Conservation (phyloP, 768 basidiomycete genomes). For the Amanita phalloides region DNA sequence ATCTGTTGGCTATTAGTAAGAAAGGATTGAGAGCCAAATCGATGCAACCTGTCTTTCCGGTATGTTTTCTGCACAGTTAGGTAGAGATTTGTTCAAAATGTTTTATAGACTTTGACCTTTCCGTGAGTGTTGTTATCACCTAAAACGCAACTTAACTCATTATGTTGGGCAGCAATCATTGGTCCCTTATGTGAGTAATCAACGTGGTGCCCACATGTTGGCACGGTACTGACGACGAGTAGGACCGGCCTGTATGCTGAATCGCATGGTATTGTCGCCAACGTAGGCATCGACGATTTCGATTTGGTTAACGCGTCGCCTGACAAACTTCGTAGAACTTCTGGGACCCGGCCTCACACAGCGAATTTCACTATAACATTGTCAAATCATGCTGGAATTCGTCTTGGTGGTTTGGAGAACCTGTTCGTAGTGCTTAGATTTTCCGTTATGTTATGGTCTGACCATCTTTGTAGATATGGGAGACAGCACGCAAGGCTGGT, state of each 20-base stretch:
- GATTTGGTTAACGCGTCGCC: not conserved
- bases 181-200: conserved; percentile 62
- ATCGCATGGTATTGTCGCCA: conserved; percentile 86
- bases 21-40: conserved; percentile 82
- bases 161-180: conserved; percentile 64
- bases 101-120: conserved; percentile 72
- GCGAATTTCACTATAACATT: conserved; percentile 66
- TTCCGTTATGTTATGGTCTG: not conserved
- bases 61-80: conserved; percentile 15
- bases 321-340: conserved; percentile 48
- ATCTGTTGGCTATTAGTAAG: conserved; percentile 70
- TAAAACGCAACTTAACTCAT: not conserved
- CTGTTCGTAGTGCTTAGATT: conserved; percentile 32
- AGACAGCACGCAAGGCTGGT: conserved; percentile 67
- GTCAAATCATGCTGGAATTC: conserved; percentile 52
- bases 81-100: conserved; percentile 6
- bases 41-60: conserved; percentile 83
- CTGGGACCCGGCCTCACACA: conserved; percentile 59
- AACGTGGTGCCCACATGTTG: not conserved
- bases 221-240: conserved; percentile 1
- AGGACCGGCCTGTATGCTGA: conserved; percentile 89
- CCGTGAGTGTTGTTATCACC: conserved; percentile 45
- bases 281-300: conserved; percentile 33
- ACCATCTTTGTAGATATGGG: conserved; percentile 65
- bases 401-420: conserved; percentile 85